phyloP scores from a whole-genome alignment of 306 rosid species.

The Prunus padus region DNA sequence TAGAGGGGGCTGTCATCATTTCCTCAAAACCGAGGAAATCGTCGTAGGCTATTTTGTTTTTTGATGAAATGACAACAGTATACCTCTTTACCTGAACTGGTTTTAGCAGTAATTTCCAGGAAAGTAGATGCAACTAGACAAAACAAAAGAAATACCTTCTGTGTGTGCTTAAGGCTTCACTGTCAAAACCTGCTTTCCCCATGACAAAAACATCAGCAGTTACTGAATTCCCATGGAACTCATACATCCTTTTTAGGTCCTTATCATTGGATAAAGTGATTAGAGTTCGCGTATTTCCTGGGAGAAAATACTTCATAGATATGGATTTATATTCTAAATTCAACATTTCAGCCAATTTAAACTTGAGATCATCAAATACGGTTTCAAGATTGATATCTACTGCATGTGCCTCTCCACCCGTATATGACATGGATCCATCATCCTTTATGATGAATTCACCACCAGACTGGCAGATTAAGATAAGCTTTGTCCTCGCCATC shows the following conservation, averaged over 20 bases:
- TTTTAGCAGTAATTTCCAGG: not conserved
- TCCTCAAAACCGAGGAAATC: not conserved
- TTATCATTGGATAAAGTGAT: slow-evolving; percentile 48
- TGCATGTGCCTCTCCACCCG: slow-evolving; percentile 61
- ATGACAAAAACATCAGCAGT: slow-evolving; percentile 49
- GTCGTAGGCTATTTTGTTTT: not conserved
- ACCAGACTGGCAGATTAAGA: slow-evolving; percentile 52
- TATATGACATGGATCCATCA: slow-evolving; percentile 51
- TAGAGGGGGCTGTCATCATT: slow-evolving; percentile 12
- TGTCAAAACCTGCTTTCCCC: slow-evolving; percentile 38
- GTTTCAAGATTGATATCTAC: slow-evolving; percentile 49
- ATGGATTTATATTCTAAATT: slow-evolving; percentile 38
- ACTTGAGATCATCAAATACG: slow-evolving; percentile 41
- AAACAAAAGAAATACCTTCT: slow-evolving; percentile 31
- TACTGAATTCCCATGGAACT: slow-evolving; percentile 42
- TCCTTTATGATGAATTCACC: slow-evolving; percentile 43
- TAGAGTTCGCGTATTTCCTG: slow-evolving; percentile 47
- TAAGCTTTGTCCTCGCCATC: slow-evolving; percentile 56
- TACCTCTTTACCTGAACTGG: no score
- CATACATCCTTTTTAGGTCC: slow-evolving; percentile 54
- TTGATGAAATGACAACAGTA: not conserved
- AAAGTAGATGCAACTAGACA: not conserved
- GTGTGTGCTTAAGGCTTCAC: slow-evolving; percentile 27
- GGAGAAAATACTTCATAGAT: slow-evolving; percentile 55
- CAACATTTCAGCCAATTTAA: slow-evolving; percentile 46